Conservation (phyloP, 164 flowering plant genomes). For the Sedum album region DNA sequence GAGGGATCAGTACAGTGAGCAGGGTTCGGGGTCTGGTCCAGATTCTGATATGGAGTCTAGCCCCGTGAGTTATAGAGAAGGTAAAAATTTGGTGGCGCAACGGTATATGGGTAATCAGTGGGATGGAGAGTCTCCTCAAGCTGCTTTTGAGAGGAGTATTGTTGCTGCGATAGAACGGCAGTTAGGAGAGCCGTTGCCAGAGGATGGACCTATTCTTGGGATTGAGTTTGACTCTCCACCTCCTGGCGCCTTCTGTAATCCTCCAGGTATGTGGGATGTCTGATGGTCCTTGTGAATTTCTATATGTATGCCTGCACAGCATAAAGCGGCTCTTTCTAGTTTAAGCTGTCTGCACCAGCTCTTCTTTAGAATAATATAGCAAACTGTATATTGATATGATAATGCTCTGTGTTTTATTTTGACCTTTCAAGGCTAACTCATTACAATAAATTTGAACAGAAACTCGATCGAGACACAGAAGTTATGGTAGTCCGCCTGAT, state of each 20-base stretch:
- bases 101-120: background rate
- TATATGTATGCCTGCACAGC: no score
- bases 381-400: background rate
- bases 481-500: background rate
- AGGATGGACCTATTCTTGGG: background rate
- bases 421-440: background rate
- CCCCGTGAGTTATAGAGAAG: background rate
- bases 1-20: constrained; percentile 3
- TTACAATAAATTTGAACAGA: background rate
- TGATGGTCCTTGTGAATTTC: background rate
- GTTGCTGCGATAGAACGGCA: background rate
- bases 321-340: no score
- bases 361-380: no score
- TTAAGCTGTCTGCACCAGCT: background rate
- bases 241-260: background rate
- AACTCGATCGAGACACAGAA: background rate
- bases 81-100: background rate
- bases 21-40: background rate
- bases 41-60: background rate
- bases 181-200: background rate
- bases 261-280: background rate
- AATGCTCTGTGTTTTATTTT: background rate
- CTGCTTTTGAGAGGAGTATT: background rate
- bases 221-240: background rate
- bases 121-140: background rate